phyloP scores from a whole-genome alignment of 2,329 filamentous ascomycete species.

The Clathrospora elynae region DNA sequence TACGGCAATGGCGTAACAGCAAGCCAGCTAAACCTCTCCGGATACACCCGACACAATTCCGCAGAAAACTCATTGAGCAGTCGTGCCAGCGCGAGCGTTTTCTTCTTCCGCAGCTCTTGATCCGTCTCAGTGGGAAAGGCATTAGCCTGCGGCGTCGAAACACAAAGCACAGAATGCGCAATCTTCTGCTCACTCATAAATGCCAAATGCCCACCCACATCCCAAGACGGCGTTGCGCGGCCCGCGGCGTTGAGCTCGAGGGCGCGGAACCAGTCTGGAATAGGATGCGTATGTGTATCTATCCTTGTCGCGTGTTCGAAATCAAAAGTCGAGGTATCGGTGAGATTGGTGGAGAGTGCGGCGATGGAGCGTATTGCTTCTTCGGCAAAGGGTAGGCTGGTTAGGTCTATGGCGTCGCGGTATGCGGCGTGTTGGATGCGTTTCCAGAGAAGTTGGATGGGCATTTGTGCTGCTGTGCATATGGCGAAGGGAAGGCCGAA shows the following conservation, averaged over 20 bases:
- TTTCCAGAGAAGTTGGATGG: constrained; percentile 2
- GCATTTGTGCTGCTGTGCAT: not conserved
- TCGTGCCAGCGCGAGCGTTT: constrained; percentile 41
- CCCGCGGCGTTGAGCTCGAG: constrained; percentile 43
- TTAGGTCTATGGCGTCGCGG: constrained; percentile 33
- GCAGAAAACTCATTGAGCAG: constrained; percentile 44
- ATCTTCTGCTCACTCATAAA: constrained; percentile 44
- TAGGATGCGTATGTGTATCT: constrained; percentile 47
- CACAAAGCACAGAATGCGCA: constrained; percentile 36
- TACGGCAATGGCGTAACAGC: constrained; percentile 39
- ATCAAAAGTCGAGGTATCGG: constrained; percentile 3
- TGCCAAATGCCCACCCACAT: constrained; percentile 29
- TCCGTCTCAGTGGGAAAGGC: constrained; percentile 33
- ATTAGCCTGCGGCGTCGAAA: constrained; percentile 45
- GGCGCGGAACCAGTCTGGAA: constrained; percentile 42
- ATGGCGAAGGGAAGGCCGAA: not conserved
- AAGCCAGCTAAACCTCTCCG: constrained; percentile 38
- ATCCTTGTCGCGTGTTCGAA: constrained; percentile 33
- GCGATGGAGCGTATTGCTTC: constrained; percentile 39
- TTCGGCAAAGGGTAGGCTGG: constrained; percentile 36
- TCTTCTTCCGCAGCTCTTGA: constrained; percentile 14
- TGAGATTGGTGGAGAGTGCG: constrained; percentile 18
- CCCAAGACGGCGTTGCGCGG: constrained; percentile 43
- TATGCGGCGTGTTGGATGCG: constrained; percentile 24
- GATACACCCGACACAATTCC: constrained; percentile 31